Evolutionary conservation across 225 moss, liverwort and hornwort genomes (phyloP).

Genomic region (Rhytidiadelphus loreus): DNA sequence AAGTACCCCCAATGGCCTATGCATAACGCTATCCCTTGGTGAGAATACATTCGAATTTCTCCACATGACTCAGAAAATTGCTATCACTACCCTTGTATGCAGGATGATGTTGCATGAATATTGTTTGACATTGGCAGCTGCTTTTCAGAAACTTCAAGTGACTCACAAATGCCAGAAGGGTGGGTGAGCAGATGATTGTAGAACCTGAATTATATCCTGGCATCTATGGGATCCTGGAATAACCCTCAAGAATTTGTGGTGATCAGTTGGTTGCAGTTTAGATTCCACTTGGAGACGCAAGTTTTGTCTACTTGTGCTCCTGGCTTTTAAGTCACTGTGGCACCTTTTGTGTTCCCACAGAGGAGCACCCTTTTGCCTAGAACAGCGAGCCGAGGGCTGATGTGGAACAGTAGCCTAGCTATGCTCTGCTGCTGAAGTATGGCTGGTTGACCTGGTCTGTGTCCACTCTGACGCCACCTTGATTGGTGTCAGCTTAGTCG

Average conservation of each 20-base stretch:
- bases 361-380: constrained; percentile 16
- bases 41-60: neutral
- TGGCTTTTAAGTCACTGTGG: neutral
- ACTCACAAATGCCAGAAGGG: neutral
- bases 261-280: neutral
- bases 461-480: neutral
- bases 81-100: neutral
- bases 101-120: neutral
- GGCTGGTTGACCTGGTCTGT: constrained; percentile 18
- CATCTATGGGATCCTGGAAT: neutral
- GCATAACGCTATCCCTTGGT: neutral
- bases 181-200: neutral
- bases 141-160: neutral
- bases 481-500: constrained; percentile 30
- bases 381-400: neutral
- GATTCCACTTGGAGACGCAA: neutral
- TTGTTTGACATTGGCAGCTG: neutral
- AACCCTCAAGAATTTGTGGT: neutral
- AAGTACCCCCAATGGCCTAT: neutral
- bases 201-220: neutral
- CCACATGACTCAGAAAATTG: neutral
- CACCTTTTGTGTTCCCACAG: constrained; percentile 7
- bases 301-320: neutral
- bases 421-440: neutral
- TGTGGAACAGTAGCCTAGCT: neutral